Percentiles rank a stretch among this genome's conserved stretches.
phyloP scores from a whole-genome alignment of 176 grass and related monocot genomes.

The Miscanthus lutarioriparius region DNA sequence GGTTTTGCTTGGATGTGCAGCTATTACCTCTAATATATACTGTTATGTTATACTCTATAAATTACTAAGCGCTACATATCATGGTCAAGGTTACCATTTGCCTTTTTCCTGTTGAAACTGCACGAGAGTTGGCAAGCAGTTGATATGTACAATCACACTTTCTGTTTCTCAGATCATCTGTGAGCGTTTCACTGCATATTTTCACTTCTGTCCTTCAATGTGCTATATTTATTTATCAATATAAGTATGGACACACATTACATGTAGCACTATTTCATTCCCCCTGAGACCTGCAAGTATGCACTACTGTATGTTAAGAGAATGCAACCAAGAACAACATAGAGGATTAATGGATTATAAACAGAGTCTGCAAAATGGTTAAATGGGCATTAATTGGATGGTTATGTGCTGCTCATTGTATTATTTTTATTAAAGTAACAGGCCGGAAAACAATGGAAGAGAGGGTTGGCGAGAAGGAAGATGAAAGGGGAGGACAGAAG shows the following conservation, averaged over 20 bases:
- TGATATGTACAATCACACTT: background rate
- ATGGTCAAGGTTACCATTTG: background rate
- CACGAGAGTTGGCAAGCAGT: background rate
- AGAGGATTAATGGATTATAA: background rate
- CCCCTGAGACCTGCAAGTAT: background rate
- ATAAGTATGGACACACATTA: conserved; percentile 8
- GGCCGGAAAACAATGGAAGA: conserved; percentile 60
- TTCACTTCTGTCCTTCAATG: conserved; percentile 1
- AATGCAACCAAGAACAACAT: background rate
- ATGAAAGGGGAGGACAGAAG: conserved; percentile 30
- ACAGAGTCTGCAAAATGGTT: background rate
- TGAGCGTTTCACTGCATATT: background rate
- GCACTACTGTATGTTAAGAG: background rate
- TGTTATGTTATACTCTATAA: background rate
- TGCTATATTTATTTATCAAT: conserved; percentile 27
- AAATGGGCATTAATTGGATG: background rate
- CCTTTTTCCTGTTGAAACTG: conserved; percentile 12
- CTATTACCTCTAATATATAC: background rate
- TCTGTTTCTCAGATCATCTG: conserved; percentile 13
- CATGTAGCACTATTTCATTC: background rate
- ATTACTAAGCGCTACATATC: background rate
- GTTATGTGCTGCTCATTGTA: conserved; percentile 20
- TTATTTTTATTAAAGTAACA: conserved; percentile 36
- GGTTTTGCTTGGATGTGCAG: conserved; percentile 2
- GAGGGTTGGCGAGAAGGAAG: conserved; percentile 48